These are phyloP conservation scores for Xerocomellus intermedius DNA, from an alignment of 768 basidiomycete species.

Conservation along the genomic window DNA sequence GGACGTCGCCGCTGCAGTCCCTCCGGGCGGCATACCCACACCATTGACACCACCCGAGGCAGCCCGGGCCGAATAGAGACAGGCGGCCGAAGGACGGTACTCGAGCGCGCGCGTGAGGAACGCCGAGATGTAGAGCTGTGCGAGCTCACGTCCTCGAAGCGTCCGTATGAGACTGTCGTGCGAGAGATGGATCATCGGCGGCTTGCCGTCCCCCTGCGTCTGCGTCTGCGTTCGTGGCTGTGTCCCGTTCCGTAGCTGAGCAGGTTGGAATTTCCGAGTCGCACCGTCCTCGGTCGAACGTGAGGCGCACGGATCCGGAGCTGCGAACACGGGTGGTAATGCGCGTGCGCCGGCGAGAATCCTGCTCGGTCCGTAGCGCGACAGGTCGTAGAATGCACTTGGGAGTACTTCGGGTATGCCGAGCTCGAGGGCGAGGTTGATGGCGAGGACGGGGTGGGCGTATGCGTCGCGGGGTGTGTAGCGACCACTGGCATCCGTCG, in stretches of 20 bases:
- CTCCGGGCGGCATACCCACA: not conserved
- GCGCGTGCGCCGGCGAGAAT: constrained; percentile 53
- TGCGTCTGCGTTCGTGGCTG: not conserved
- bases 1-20: not conserved
- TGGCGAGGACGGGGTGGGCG: constrained; percentile 68
- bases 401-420: constrained; percentile 57
- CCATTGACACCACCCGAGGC: not conserved
- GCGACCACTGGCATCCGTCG: constrained; percentile 47
- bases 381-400: constrained; percentile 71
- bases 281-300: not conserved
- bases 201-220: not conserved
- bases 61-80: constrained; percentile 39
- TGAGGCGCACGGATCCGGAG: constrained; percentile 18
- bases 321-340: constrained; percentile 32
- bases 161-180: constrained; percentile 42
- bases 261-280: not conserved
- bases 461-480: constrained; percentile 59
- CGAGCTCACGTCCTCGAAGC: constrained; percentile 62
- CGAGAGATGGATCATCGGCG: constrained; percentile 32
- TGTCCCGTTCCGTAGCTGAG: too few relatives aligned
- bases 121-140: constrained; percentile 58
- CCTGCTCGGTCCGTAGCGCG: constrained; percentile 69
- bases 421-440: constrained; percentile 68
- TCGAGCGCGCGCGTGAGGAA: constrained; percentile 60
- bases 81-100: constrained; percentile 49